Base-by-base conservation (phyloP, 2,329 filamentous ascomycete species). In the Dothideomycetes sp. region DNA sequence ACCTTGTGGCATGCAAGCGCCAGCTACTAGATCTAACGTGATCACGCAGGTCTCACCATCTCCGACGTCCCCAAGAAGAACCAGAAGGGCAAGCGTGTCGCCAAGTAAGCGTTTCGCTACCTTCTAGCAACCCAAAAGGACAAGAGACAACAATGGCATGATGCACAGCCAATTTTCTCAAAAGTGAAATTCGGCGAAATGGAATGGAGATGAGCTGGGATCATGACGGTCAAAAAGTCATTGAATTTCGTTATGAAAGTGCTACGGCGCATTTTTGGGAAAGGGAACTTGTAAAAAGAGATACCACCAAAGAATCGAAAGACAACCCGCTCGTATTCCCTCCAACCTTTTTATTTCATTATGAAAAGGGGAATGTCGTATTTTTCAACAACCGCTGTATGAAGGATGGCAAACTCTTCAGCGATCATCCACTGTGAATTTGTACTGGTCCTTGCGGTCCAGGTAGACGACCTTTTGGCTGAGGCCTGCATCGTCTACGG, bases 11-110 rank as follows among this genome's bases (percentile, higher is more conserved):
- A n/a, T n/a, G n/a, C n/a, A 31, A 39, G 29, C n/a, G 22, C 19
- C 3, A 19, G 11, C 5, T n/a, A n/a, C n/a, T n/a, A n/a, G n/a
- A n/a, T n/a, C n/a, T n/a, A n/a, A n/a, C n/a, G n/a, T n/a, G n/a
- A 16, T 51, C 32, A 46, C 52, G 51, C 48, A 77, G 73, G 67
- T 52, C 70, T 77, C 44, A 66, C 66, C 55, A 75, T 77, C 62
- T 64, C 66, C 58, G 73, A 77, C 51, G 70, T 72, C 49, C 72
- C 72, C 51, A 75, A 75, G 66, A 76, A 77, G 68, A 77, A 87
- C 60, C 63, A 61, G 50, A 69, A 68, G 63, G 68, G 67, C 61
- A 70, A 69, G 64, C 64, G 60, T 31, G 53, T 57, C 38, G 57
- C 56, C 34, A 55, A 61, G 52, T 46, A 43, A 37, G 35, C 36